These are phyloP conservation scores for Penicillium robsamsonii DNA, from an alignment of 495 filamentous ascomycete species.

Conservation along the genomic window DNA sequence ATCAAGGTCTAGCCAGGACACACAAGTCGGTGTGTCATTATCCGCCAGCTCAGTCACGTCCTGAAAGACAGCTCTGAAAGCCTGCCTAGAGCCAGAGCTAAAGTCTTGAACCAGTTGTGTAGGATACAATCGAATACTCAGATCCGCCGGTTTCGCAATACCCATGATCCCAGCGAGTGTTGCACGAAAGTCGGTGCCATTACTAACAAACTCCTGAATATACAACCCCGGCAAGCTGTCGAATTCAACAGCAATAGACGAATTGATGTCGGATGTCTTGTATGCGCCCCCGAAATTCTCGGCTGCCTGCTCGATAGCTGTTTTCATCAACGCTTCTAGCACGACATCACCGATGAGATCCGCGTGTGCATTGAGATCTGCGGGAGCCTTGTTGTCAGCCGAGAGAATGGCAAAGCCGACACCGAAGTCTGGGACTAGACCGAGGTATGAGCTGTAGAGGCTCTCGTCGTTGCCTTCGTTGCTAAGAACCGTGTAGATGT, in stretches of 20 bases:
- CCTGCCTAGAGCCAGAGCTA: conserved; percentile 6
- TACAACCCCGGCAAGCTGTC: conserved; percentile 46
- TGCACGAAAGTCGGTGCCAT: conserved; percentile 45
- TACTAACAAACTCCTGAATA: conserved; percentile 48
- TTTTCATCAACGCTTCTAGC: conserved; percentile 41
- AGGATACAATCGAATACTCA: conserved; percentile 49
- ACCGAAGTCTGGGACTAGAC: conserved; percentile 49
- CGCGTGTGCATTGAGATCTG: conserved; percentile 27
- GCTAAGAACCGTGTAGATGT: conserved; percentile 51
- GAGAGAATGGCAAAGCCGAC: conserved; percentile 49
- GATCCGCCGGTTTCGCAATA: conserved; percentile 28
- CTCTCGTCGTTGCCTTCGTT: conserved; percentile 23
- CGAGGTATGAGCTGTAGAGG: conserved; percentile 45
- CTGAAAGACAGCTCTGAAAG: conserved; percentile 42
- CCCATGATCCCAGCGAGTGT: conserved; percentile 25
- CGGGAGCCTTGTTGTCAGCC: conserved; percentile 28
- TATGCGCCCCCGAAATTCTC: conserved; percentile 45
- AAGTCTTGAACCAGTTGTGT: conserved; percentile 20
- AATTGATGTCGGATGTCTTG: conserved; percentile 4
- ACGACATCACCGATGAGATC: conserved; percentile 33
- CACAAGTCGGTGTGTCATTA: conserved; percentile 31
- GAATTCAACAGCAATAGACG: conserved; percentile 34
- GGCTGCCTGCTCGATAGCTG: conserved; percentile 44
- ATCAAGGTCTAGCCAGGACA: conserved; percentile 50
- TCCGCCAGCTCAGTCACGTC: too few relatives aligned